Percentiles rank a stretch among this genome's conserved stretches.
Conservation (phyloP, 352 stramenopile genomes). For the Halophytophthora polymorphica region DNA sequence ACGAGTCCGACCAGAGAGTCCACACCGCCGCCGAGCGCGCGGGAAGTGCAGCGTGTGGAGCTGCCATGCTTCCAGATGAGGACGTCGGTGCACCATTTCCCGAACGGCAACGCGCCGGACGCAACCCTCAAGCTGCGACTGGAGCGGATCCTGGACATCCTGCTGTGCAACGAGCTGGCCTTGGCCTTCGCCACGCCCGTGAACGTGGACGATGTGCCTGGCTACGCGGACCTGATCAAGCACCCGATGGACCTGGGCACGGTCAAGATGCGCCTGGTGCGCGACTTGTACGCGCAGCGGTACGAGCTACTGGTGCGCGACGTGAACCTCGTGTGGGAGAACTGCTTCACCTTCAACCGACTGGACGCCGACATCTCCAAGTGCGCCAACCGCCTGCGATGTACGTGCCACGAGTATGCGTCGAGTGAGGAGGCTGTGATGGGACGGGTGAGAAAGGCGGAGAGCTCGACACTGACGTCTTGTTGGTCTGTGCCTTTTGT, state of each 20-base stretch:
- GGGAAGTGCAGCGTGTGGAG: conserved; percentile 37
- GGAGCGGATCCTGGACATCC: conserved; percentile 52
- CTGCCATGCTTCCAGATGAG: conserved; percentile 61
- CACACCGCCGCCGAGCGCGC: conserved; percentile 6
- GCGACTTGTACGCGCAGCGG: conserved; percentile 58
- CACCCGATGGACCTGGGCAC: conserved; percentile 92
- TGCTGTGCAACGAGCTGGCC: conserved; percentile 68
- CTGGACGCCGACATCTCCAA: conserved; percentile 79
- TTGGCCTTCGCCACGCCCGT: conserved; percentile 68
- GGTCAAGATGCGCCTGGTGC: conserved; percentile 71
- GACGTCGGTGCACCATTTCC: conserved; percentile 24
- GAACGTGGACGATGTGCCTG: conserved; percentile 60
- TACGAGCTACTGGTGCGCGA: conserved; percentile 58
- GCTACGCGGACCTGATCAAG: conserved; percentile 69
- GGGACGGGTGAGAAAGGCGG: neutral
- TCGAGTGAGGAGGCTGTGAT: neutral
- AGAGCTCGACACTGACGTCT: neutral
- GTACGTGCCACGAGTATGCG: conserved; percentile 34
- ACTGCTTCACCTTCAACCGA: conserved; percentile 85
- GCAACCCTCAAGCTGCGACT: conserved; percentile 50
- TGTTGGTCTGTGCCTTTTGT: conserved; percentile 12
- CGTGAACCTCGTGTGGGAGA: conserved; percentile 78
- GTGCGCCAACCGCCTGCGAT: conserved; percentile 70
- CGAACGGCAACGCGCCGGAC: conserved; percentile 31
- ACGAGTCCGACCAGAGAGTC: conserved; percentile 7